Percentiles rank a stretch among this genome's conserved stretches.
These are phyloP conservation scores for Hawksworthiomyces lignivorus DNA, from an alignment of 2,329 filamentous ascomycete species.

Conservation along the genomic window DNA sequence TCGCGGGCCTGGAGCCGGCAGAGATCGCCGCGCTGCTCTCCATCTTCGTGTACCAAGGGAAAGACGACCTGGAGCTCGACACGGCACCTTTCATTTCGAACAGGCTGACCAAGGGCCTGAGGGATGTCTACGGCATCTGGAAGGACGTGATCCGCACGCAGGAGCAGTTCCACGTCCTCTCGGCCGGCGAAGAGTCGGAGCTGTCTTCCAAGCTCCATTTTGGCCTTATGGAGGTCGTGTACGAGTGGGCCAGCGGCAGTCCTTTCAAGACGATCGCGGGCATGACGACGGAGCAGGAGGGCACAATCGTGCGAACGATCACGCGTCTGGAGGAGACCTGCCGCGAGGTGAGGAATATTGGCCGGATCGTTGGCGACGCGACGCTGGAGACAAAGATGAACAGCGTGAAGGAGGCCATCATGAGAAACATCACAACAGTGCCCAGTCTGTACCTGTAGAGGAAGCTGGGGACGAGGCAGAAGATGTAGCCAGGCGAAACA, in stretches of 20 bases:
- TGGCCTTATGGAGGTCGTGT: slow-evolving; percentile 93
- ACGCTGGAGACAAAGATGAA: slow-evolving; percentile 95
- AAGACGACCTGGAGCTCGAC: slow-evolving; percentile 53
- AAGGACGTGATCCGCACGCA: slow-evolving; percentile 91
- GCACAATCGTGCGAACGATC: slow-evolving; percentile 93
- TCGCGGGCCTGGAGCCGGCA: slow-evolving; percentile 89
- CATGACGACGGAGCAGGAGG: slow-evolving; percentile 91
- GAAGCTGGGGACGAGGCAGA: not conserved
- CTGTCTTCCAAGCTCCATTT: slow-evolving; percentile 83
- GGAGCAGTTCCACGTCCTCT: slow-evolving; percentile 83
- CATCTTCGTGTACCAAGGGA: slow-evolving; percentile 96
- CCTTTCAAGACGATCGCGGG: slow-evolving; percentile 97
- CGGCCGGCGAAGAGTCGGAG: slow-evolving; percentile 82
- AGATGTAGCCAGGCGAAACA: not conserved
- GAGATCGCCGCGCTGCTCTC: slow-evolving; percentile 94
- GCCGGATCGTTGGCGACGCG: slow-evolving; percentile 89
- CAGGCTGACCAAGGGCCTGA: slow-evolving; percentile 71
- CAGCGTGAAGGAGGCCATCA: slow-evolving; percentile 93
- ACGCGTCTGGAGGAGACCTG: slow-evolving; percentile 93
- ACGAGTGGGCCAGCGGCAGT: slow-evolving; percentile 97
- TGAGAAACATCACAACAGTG: slow-evolving; percentile 87
- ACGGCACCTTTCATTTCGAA: slow-evolving; percentile 72
- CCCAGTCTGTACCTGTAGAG: slow-evolving; percentile 77
- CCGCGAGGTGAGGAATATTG: slow-evolving; percentile 93
- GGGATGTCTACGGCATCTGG: slow-evolving; percentile 80